Conservation (phyloP, 2,329 filamentous ascomycete species). For the Botrytis elliptica region DNA sequence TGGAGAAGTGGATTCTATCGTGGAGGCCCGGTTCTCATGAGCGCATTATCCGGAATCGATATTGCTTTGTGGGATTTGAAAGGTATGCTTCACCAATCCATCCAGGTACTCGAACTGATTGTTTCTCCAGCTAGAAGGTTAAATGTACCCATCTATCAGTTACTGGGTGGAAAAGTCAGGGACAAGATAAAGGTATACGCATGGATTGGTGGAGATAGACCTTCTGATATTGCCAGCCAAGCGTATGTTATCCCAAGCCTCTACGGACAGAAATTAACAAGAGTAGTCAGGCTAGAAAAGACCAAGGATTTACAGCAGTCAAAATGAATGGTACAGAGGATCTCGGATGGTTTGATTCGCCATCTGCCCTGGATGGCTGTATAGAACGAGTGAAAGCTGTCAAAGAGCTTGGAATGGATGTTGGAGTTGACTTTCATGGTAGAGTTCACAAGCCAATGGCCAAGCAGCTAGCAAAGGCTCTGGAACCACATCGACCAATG, state of each 20-base stretch:
- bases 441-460: slow-evolving; percentile 79
- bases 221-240: slow-evolving; percentile 61
- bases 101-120: background rate
- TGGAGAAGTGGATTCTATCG: slow-evolving; percentile 74
- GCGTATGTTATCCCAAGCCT: slow-evolving; percentile 47
- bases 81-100: slow-evolving; percentile 38
- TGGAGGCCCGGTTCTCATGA: slow-evolving; percentile 79
- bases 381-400: slow-evolving; percentile 68
- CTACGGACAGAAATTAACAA: slow-evolving; percentile 19
- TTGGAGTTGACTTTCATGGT: slow-evolving; percentile 75
- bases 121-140: slow-evolving; percentile 49
- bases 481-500: slow-evolving; percentile 68
- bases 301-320: slow-evolving; percentile 63
- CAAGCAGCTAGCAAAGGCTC: slow-evolving; percentile 65
- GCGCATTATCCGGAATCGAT: slow-evolving; percentile 72
- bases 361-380: slow-evolving; percentile 58
- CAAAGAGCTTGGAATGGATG: slow-evolving; percentile 68
- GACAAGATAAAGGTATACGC: slow-evolving; percentile 70
- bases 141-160: slow-evolving; percentile 67
- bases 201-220: slow-evolving; percentile 76
- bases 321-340: slow-evolving; percentile 83
- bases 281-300: slow-evolving; percentile 53
- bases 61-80: slow-evolving; percentile 81
- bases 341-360: slow-evolving; percentile 73
- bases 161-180: slow-evolving; percentile 73